Conservation (phyloP, 768 basidiomycete species). For the Rhizopogon rudus region DNA sequence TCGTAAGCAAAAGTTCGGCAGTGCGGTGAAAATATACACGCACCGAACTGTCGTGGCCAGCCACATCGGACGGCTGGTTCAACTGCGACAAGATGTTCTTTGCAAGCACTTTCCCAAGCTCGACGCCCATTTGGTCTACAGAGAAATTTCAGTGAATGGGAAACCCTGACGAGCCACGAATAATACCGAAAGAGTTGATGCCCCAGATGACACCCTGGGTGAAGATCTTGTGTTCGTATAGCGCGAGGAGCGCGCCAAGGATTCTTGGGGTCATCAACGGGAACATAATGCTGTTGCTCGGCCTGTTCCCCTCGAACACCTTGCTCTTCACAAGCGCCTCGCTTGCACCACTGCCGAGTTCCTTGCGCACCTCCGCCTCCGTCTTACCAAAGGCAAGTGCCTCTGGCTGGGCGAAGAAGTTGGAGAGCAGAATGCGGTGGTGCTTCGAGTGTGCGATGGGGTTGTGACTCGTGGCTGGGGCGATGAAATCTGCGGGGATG, state of each 20-base stretch:
- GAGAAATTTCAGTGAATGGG: background rate
- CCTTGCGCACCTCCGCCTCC: slow-evolving; percentile 76
- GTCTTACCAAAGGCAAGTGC: slow-evolving; percentile 98
- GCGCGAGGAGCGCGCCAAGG: slow-evolving; percentile 81
- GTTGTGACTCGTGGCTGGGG: slow-evolving; percentile 86
- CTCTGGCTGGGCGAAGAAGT: slow-evolving; percentile 98
- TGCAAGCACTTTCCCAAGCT: slow-evolving; percentile 95
- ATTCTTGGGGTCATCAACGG: slow-evolving; percentile 86
- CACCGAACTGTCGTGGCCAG: slow-evolving; percentile 84
- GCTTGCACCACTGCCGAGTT: slow-evolving; percentile 64
- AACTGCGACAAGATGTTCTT: slow-evolving; percentile 94
- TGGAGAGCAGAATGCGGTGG: slow-evolving; percentile 94
- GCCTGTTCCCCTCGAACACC: slow-evolving; percentile 96
- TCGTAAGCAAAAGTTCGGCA: slow-evolving; percentile 4
- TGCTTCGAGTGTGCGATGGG: slow-evolving; percentile 84
- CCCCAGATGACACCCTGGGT: slow-evolving; percentile 97
- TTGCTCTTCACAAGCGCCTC: slow-evolving; percentile 92
- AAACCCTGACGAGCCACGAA: background rate
- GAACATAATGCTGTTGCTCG: slow-evolving; percentile 96
- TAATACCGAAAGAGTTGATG: slow-evolving; percentile 92
- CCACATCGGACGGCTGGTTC: slow-evolving; percentile 69
- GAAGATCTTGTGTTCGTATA: slow-evolving; percentile 99
- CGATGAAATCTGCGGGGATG: slow-evolving; percentile 89
- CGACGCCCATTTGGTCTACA: slow-evolving; percentile 98
- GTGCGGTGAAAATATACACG: slow-evolving; percentile 8